Base-by-base conservation (phyloP, 169 alveolate species). In the Sarcocystis neurona region DNA sequence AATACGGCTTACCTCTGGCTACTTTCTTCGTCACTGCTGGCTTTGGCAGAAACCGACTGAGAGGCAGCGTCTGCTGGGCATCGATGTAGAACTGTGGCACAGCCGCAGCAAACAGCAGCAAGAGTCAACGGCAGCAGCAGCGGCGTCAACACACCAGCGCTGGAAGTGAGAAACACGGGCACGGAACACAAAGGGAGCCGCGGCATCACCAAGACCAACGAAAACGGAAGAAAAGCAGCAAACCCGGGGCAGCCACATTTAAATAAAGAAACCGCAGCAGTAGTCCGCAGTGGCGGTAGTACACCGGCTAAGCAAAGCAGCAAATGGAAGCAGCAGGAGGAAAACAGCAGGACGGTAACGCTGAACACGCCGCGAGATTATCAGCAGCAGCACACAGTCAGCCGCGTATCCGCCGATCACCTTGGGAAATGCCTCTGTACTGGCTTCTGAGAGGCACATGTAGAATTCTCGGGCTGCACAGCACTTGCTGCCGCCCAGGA, bases 1-100 rank as follows among this genome's bases (percentile, higher is more conserved):
- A n/a, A n/a, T n/a, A n/a, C 50, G 46, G 15, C 66, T 32, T 63
- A 39, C 85, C 82, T 43, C 39, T 79, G 46, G 37, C 56, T 41
- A 48, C 63, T 23, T 84, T 84, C 86, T 88, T 88, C 46, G 78
- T 75, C 4, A 78, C 32, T 2, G 92, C 85, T 4, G 92, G 92
- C 75, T 88, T 77, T 15, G 97, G 94, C 2, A 93, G 89, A 91
- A 96, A 96, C 77, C 98, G 94, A 39, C 96, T 87, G 47, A 96
- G 89, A 27, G 98, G 98, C 56, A 96, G 92, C 27, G 95, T 93
- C 91, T 96, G 98, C 70, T 94, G 94, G 63, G 94, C 94, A 88
- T 96, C 98, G 50, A 93, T 92, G 85, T 79, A 93, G n/a, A 93
- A 84, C 93, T 85, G 85, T 77, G 32, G 23, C 15, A 58, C 60